phyloP scores from a whole-genome alignment of 805 yeast genomes.

The Lipomyces sp. region DNA sequence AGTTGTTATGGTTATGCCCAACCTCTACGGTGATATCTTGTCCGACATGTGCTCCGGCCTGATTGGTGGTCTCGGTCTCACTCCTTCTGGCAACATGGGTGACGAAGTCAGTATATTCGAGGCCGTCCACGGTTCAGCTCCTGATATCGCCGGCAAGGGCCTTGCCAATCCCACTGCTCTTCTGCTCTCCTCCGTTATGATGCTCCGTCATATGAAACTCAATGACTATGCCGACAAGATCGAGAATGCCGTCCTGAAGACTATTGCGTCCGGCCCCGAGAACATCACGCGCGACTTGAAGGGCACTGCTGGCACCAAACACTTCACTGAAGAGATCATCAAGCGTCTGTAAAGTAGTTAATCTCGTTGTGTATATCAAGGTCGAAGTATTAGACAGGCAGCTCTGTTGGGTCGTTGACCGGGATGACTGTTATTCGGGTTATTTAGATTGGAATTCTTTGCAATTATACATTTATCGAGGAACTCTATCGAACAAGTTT shows the following conservation, averaged over 20 bases:
- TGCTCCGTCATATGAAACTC: slow-evolving; percentile 98
- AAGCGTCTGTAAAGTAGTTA: slow-evolving; percentile 27
- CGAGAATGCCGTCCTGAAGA: slow-evolving; percentile 79
- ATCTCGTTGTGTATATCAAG: background rate
- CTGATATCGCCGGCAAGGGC: slow-evolving; percentile 99
- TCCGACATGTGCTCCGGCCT: slow-evolving; percentile 97
- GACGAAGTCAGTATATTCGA: slow-evolving; percentile 96
- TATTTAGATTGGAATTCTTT: background rate
- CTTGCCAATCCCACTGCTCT: slow-evolving; percentile 99
- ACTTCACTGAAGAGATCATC: slow-evolving; percentile 92
- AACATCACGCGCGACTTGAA: slow-evolving; percentile 96
- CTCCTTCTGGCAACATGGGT: slow-evolving; percentile 99
- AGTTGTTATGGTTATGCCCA: slow-evolving; percentile 97
- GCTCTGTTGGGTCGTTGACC: background rate
- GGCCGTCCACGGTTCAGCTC: slow-evolving; percentile 99
- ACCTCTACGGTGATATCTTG: slow-evolving; percentile 98
- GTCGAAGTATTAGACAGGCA: background rate
- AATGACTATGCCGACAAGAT: slow-evolving; percentile 79
- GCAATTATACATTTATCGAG: background rate
- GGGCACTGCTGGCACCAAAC: slow-evolving; percentile 86
- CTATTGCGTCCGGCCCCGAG: slow-evolving; percentile 94
- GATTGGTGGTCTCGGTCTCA: slow-evolving; percentile 98
- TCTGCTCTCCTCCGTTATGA: slow-evolving; percentile 94
- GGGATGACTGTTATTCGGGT: background rate
- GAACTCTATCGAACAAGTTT: background rate